phyloP scores from a whole-genome alignment of 352 stramenopile species.

The Globisporangium orthogonon region DNA sequence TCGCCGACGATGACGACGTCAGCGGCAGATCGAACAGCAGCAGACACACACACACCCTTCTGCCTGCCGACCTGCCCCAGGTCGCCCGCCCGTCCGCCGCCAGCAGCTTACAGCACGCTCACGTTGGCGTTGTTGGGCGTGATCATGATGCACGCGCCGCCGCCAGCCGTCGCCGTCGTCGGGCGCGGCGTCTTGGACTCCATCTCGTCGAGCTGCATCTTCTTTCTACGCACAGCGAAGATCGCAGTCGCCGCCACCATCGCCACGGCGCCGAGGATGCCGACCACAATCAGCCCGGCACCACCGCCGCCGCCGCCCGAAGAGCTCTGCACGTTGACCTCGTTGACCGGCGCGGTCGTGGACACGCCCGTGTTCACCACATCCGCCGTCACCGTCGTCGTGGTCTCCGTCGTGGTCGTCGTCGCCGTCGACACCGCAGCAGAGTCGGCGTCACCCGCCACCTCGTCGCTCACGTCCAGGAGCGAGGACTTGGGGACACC shows the following conservation, averaged over 20 bases:
- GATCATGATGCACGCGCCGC: slow-evolving; percentile 34
- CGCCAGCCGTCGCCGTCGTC: slow-evolving; percentile 18
- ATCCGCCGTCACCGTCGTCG: slow-evolving; percentile 9
- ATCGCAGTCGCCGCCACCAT: slow-evolving; percentile 51
- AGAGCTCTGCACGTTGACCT: slow-evolving; percentile 41
- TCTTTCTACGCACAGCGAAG: slow-evolving; percentile 60
- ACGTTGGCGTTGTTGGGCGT: slow-evolving; percentile 41
- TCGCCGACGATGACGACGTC: not conserved
- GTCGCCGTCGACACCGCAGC: not conserved
- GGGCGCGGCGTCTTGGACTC: slow-evolving; percentile 48
- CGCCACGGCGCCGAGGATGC: slow-evolving; percentile 23
- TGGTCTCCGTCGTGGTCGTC: not conserved
- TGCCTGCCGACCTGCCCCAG: not conserved
- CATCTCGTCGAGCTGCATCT: slow-evolving; percentile 47
- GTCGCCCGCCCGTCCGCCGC: not conserved
- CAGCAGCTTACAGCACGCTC: slow-evolving; percentile 14
- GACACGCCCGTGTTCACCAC: slow-evolving; percentile 10
- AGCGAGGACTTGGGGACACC: slow-evolving; percentile 2
- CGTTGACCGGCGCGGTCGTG: slow-evolving; percentile 19
- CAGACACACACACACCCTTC: not conserved
- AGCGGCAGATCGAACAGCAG: not conserved
- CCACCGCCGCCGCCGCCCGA: not conserved
- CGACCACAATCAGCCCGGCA: slow-evolving; percentile 21
- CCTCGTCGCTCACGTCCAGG: slow-evolving; percentile 9
- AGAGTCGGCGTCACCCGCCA: slow-evolving; percentile 5